Evolutionary conservation across 2,329 filamentous ascomycete species (phyloP).

Genomic region (Tolypocladium inflatum): DNA sequence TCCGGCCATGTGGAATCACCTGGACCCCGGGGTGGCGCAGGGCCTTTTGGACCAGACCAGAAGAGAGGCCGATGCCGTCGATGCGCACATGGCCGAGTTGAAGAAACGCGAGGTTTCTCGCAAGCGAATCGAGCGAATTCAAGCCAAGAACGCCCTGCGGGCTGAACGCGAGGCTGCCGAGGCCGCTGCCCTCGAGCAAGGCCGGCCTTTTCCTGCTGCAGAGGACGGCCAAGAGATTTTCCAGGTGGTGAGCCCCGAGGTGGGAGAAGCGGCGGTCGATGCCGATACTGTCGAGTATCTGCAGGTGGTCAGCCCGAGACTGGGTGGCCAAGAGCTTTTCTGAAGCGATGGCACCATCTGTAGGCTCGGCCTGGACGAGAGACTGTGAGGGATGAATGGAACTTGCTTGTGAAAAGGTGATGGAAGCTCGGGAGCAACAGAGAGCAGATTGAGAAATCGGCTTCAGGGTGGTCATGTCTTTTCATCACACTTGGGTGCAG

Average conservation of each 20-base stretch:
- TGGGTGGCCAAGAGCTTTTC: not conserved
- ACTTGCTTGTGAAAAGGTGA: not conserved
- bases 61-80: constrained; percentile 7
- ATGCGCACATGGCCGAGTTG: constrained; percentile 6
- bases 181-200: not conserved
- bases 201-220: not conserved
- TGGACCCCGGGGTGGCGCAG: constrained; percentile 8
- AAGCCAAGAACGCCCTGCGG: not conserved
- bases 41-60: constrained; percentile 11
- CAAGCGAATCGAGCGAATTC: constrained; percentile 8
- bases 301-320: not conserved
- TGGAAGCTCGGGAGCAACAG: not conserved
- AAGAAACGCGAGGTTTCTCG: constrained; percentile 13
- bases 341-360: not conserved
- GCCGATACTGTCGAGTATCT: not conserved
- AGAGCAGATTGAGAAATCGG: not conserved
- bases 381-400: no score
- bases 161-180: not conserved
- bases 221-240: not conserved
- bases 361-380: not conserved
- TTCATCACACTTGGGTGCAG: no score
- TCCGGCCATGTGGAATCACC: constrained; percentile 9
- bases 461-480: not conserved
- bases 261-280: not conserved
- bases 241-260: not conserved